Conservation (phyloP, 148 eudicot genomes). For the Rhododendron ferrugineum region DNA sequence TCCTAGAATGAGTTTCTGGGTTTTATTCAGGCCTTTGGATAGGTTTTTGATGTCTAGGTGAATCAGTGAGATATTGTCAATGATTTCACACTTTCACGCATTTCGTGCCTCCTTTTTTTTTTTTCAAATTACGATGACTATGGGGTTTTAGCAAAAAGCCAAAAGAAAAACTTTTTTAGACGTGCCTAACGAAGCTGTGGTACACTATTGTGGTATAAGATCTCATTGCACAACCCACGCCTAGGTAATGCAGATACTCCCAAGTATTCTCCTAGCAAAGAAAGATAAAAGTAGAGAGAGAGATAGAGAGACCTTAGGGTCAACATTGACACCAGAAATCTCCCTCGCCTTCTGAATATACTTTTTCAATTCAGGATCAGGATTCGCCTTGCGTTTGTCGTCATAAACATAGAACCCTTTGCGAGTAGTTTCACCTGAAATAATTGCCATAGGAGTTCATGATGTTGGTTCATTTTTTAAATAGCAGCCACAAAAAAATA, state of each 20-base stretch:
- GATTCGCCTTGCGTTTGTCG: constrained; percentile 74
- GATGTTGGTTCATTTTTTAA: not conserved
- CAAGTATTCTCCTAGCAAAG: not conserved
- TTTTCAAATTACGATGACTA: not conserved
- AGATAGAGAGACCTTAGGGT: constrained; percentile 63
- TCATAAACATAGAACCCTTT: constrained; percentile 83
- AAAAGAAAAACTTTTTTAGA: not conserved
- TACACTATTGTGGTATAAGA: not conserved
- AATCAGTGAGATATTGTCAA: not conserved
- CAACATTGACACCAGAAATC: constrained; percentile 59
- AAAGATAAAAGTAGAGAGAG: not conserved
- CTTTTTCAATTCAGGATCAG: constrained; percentile 79
- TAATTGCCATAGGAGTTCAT: constrained; percentile 4
- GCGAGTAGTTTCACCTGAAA: constrained; percentile 81
- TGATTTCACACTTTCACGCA: not conserved
- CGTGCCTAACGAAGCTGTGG: not conserved
- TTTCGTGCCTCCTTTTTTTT: not conserved
- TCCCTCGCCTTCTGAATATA: constrained; percentile 79
- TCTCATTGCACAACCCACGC: not conserved
- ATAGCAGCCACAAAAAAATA: not conserved
- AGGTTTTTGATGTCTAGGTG: not conserved
- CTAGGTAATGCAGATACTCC: not conserved
- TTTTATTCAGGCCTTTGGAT: not conserved
- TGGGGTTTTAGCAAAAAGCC: not conserved
- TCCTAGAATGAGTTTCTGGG: not conserved